Conservation (phyloP, 2,329 filamentous ascomycete species). For the Alternaria sp. region DNA sequence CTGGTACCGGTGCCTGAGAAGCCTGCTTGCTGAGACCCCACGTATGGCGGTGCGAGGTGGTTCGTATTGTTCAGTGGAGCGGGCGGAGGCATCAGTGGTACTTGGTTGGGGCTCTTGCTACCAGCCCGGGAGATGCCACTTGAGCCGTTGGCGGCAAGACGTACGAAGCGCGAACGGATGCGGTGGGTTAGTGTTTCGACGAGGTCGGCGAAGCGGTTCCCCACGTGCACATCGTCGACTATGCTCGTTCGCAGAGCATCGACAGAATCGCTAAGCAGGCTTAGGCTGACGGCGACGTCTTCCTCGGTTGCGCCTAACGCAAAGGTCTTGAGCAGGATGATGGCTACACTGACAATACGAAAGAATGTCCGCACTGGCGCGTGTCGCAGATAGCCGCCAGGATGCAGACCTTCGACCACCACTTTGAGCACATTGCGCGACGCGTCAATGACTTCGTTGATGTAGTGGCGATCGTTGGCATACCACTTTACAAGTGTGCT, state of each 20-base stretch:
- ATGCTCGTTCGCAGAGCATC: conserved; percentile 78
- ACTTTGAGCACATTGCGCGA: conserved; percentile 78
- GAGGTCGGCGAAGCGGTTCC: conserved; percentile 83
- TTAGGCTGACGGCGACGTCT: conserved; percentile 78
- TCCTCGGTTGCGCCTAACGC: conserved; percentile 80
- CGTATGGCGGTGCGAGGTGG: conserved; percentile 29
- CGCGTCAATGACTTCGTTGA: conserved; percentile 76
- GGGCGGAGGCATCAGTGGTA: conserved; percentile 48
- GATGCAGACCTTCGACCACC: conserved; percentile 78
- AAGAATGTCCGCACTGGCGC: conserved; percentile 86
- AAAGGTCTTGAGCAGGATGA: conserved; percentile 86
- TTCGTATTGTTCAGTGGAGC: conserved; percentile 26
- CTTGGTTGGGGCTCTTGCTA: conserved; percentile 38
- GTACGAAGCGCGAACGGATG: conserved; percentile 74
- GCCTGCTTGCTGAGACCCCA: conserved; percentile 18
- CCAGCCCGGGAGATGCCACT: conserved; percentile 51
- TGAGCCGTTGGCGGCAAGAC: conserved; percentile 61
- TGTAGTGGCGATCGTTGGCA: conserved; percentile 67
- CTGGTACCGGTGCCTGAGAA: conserved; percentile 34
- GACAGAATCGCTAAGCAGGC: conserved; percentile 77
- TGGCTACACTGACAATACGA: conserved; percentile 83
- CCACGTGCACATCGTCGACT: conserved; percentile 84
- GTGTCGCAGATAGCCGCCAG: conserved; percentile 79
- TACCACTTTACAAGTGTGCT: conserved; percentile 60
- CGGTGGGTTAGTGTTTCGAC: conserved; percentile 80